Evolutionary conservation across 306 rosid genomes (phyloP), one percentile per base, ranked within the genome.

Genomic region (Rosa rugosa): DNA sequence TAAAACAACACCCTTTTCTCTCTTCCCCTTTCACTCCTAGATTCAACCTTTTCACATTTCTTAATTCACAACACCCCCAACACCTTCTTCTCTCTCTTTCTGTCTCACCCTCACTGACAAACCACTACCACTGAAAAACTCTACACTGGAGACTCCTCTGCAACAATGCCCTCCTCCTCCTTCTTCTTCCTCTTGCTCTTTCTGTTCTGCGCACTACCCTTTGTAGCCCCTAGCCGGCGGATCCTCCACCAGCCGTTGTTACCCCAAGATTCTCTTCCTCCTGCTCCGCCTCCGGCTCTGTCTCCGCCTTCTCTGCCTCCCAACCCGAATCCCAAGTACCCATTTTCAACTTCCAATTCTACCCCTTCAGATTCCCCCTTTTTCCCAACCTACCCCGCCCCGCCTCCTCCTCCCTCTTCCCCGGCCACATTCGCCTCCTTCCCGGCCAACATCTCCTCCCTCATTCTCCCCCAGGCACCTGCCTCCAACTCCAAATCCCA

Each of bases 361-460:
- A 77, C 87, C 60, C 86, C 95, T 69, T 54, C 76, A 16, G 71
- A 82, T 2, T 84, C 99, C 4, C 93, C 98, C 0, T 94, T 94
- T 76, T 94, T 94, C 86, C 99, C 99, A 0, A n/a, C 90, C 16
- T 87, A 82, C 78, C 91, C 91, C 2, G 76, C 77, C 7, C 79
- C 94, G 1, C 86, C 94, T 0, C 93, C 97, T 14, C 90, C 98
- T 0, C 91, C 97, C 1, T 85, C 97, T 0, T 75, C 98, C 12
- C 89, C 97, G 6, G 84, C 92, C 1, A 63, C 86, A 40, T 88
- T 84, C 34, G 97, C 94, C 11, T 85, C 99, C 31, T 94, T 92
- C 83, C 99, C 99, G 4, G 98, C 98, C 2, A 95, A 95, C 69
- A 93, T 95, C 47, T 93, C 99, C 67, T 91, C 98, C 18, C 93